Evolutionary conservation across 257 asterid genomes (phyloP).

Genomic region (Plectranthus barbatus): DNA sequence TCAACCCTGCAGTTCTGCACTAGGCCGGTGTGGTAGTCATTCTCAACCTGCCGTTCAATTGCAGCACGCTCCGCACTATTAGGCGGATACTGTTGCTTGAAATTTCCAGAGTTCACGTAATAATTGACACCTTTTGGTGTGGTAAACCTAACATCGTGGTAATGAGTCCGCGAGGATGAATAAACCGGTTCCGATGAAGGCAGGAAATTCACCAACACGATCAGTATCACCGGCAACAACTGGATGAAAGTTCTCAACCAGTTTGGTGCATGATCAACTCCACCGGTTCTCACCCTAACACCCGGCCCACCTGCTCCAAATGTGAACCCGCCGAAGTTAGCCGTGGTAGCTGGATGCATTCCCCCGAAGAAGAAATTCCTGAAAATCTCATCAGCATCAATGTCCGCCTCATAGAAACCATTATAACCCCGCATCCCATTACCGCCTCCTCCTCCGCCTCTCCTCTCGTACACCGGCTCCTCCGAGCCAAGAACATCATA

Average conservation of each 20-base stretch:
- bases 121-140: conserved; percentile 75
- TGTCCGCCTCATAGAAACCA: too few species aligned
- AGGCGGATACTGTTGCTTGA: conserved; percentile 68
- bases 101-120: conserved; percentile 58
- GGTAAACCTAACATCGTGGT: conserved; percentile 39
- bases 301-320: conserved; percentile 86
- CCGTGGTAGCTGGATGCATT: conserved; percentile 64
- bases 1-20: conserved; percentile 74
- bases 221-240: conserved; percentile 62
- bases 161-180: conserved; percentile 48
- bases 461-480: too few species aligned
- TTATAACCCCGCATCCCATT: too few species aligned
- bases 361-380: conserved; percentile 93
- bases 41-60: conserved; percentile 60
- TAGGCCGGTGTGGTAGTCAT: conserved; percentile 52
- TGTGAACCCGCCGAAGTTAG: conserved; percentile 61
- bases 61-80: conserved; percentile 43
- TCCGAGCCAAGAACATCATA: too few species aligned
- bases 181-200: conserved; percentile 80
- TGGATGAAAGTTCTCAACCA: conserved; percentile 59
- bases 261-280: conserved; percentile 49
- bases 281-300: conserved; percentile 68
- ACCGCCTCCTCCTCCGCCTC: too few species aligned
- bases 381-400: conserved; percentile 91
- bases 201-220: conserved; percentile 69